Evolutionary conservation across 352 stramenopile genomes (phyloP).

Genomic region (Thraustotheca clavata): DNA sequence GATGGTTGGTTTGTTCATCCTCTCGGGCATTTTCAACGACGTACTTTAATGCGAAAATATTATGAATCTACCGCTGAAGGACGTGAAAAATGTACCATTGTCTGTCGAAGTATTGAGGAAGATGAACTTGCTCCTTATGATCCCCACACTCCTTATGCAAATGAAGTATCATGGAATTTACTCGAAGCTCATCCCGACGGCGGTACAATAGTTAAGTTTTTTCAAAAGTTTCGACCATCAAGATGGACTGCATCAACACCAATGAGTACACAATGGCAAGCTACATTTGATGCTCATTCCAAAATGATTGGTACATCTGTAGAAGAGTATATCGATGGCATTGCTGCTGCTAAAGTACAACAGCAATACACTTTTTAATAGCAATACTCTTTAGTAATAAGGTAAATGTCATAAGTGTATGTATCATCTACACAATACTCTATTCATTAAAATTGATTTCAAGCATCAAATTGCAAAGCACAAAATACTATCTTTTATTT

Average conservation of each 20-base stretch:
- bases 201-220: constrained; percentile 4
- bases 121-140: background rate
- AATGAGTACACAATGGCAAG: background rate
- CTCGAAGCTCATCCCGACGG: background rate
- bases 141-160: background rate
- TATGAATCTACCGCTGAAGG: too few relatives aligned
- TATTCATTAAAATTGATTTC: too few relatives aligned
- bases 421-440: too few relatives aligned
- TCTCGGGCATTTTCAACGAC: constrained; percentile 2
- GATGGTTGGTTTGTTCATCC: constrained; percentile 2
- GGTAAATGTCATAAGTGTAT: too few relatives aligned
- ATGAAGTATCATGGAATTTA: background rate
- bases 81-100: background rate
- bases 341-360: background rate
- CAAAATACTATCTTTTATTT: too few relatives aligned
- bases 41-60: background rate
- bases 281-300: background rate
- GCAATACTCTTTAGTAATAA: too few relatives aligned
- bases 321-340: background rate
- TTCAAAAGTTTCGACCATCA: background rate
- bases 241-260: background rate
- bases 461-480: too few relatives aligned
- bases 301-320: background rate
- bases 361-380: too few relatives aligned
- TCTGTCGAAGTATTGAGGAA: background rate